These are phyloP conservation scores for Apiotrichum porosum DNA, from an alignment of 1,284 basidiomycete genomes.

Conservation along the genomic window DNA sequence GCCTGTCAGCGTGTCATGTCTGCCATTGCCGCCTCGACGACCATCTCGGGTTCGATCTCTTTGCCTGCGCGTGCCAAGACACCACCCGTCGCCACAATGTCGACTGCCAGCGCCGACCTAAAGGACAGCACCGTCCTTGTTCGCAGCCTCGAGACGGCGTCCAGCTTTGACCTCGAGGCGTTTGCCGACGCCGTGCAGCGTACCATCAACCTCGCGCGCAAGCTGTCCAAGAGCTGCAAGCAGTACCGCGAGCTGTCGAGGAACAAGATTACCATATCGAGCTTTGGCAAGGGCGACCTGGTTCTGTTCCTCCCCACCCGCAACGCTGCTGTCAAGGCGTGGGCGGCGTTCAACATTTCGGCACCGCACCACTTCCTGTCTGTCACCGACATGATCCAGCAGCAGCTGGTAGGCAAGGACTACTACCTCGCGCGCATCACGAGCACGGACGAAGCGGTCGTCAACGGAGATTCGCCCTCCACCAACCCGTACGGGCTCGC, in stretches of 20 bases:
- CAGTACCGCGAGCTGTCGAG: conserved; percentile 85
- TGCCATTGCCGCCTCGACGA: conserved; percentile 41
- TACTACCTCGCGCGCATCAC: conserved; percentile 93
- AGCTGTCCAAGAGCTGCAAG: conserved; percentile 95
- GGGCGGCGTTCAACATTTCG: conserved; percentile 96
- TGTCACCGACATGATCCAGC: conserved; percentile 73
- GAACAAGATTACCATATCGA: conserved; percentile 89
- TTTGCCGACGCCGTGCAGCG: conserved; percentile 76
- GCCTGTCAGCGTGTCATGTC: conserved; percentile 35
- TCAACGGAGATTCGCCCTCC: conserved; percentile 60
- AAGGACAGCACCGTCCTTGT: conserved; percentile 30
- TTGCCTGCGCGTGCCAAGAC: conserved; percentile 13
- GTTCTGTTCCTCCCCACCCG: conserved; percentile 89
- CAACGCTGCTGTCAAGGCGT: conserved; percentile 84
- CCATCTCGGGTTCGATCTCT: conserved; percentile 38
- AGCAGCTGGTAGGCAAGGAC: conserved; percentile 78
- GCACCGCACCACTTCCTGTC: conserved; percentile 96
- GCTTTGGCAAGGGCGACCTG: conserved; percentile 87
- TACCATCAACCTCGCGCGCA: conserved; percentile 78
- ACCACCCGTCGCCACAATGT: not conserved
- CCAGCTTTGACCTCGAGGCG: conserved; percentile 72
- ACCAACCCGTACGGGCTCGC: conserved; percentile 58
- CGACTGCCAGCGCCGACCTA: conserved; percentile 20
- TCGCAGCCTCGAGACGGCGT: conserved; percentile 33
- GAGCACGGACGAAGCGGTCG: conserved; percentile 77